Evolutionary conservation across 1,139 yeast species (phyloP), one percentile per base, ranked within the genome.

Genomic region (Trichomonascaceae sp.): DNA sequence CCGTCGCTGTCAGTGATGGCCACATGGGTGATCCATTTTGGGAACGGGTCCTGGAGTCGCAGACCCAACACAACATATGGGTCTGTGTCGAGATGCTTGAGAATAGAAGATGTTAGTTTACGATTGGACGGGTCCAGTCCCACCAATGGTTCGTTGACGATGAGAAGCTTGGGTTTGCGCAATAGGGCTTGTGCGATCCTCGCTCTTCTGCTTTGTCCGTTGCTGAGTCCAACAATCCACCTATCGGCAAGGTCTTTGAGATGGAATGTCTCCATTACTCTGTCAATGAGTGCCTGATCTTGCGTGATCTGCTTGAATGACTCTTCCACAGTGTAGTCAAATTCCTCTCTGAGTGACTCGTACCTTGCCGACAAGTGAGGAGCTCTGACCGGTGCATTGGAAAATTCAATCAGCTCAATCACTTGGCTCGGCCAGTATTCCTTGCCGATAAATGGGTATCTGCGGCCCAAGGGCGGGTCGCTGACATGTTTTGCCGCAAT

Each of bases 151-250:
- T 89, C 97, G 53, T 89, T 97, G 13, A 89, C 66, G 8, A 87
- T 54, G 37, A 85, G 59, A 17, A 85, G 46, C 28, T 64, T 63
- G 0, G 96, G 95, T 32, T 69, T 62, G 35, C 64, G 62, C 34
- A 84, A 65, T 34, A 89, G 50, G 0, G 87, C 72, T 41, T 71
- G 69, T 0, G 96, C 97, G 20, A 89, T 62, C 40, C 95, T 65
- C 0, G 96, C 94, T 32, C 98, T 64, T 45, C 98, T 67, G 54
- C 81, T 74, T 56, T 89, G 98, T 0, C 98, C 98, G 52, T 89
- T 89, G 54, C 94, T 80, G 32, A 89, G 62, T 0, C 92, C 81
- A 53, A 82, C 82, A 30, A 82, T 72, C 85, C 93, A 87, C 41
- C 82, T 69, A 37, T 71, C 62, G 36, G 71, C 64, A 37, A 84